Evolutionary conservation across 495 filamentous ascomycete species (phyloP).

Genomic region (Neurospora sp.): DNA sequence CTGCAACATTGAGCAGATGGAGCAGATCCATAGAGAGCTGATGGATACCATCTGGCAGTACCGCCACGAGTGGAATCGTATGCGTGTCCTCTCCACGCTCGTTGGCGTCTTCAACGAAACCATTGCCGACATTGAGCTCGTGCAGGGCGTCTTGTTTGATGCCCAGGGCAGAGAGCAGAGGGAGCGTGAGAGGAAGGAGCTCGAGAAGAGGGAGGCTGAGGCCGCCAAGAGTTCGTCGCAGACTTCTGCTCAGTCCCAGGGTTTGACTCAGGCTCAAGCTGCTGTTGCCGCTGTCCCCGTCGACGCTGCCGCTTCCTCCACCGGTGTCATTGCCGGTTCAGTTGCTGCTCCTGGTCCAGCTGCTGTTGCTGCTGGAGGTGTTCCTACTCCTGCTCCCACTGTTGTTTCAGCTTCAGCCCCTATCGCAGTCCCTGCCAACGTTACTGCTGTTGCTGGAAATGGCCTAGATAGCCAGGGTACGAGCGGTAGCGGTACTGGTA

Average conservation of each 20-base stretch:
- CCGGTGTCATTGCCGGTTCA: neutral
- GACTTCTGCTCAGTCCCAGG: neutral
- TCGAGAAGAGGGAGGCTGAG: neutral
- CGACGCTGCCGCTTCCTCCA: neutral
- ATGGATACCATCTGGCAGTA: constrained; percentile 83
- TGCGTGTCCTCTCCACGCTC: constrained; percentile 52
- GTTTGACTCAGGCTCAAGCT: neutral
- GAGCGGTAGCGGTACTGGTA: neutral
- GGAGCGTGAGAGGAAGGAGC: constrained; percentile 2
- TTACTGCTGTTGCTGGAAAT: neutral
- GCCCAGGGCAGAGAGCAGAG: constrained; percentile 13
- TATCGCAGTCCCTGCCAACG: neutral
- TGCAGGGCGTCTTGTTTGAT: constrained; percentile 40
- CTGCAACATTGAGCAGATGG: constrained; percentile 83
- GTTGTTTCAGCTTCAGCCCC: neutral
- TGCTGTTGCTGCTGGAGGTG: neutral
- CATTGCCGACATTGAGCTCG: constrained; percentile 66
- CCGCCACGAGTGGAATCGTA: constrained; percentile 72
- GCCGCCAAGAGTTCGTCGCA: neutral
- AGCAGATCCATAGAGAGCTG: constrained; percentile 81
- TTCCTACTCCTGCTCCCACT: neutral
- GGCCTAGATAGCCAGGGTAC: neutral
- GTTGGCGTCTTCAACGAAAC: constrained; percentile 65
- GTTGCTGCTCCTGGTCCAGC: neutral
- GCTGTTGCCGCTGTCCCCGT: neutral